A percentile compares a stretch with the other conserved stretches of the same genome.
These are phyloP conservation scores for Calonectria crousiana DNA, from an alignment of 2,329 filamentous ascomycete genomes.

Conservation along the genomic window DNA sequence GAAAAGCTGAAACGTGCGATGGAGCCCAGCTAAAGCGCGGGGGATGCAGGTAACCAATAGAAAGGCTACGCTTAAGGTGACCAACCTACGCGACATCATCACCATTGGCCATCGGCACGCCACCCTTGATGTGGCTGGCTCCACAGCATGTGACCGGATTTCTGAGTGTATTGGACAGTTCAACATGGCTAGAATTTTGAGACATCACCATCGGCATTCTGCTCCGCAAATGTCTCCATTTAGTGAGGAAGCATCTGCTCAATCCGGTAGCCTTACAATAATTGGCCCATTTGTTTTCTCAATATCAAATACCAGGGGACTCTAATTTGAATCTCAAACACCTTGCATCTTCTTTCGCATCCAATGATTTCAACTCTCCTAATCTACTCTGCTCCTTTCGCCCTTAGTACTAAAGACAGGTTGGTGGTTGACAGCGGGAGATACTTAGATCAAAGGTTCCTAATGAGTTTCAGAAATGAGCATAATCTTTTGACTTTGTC, in stretches of 20 bases:
- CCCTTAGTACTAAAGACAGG: background rate
- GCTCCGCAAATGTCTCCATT: background rate
- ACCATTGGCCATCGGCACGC: too few species aligned
- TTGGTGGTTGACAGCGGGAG: background rate
- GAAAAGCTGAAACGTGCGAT: too few species aligned
- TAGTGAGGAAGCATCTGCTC: background rate
- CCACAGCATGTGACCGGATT: too few species aligned
- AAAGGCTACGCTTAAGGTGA: too few species aligned
- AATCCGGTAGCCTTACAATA: background rate
- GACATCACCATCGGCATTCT: background rate
- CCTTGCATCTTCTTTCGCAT: background rate
- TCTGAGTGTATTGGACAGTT: background rate
- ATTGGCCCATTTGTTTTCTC: background rate
- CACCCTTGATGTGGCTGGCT: too few species aligned
- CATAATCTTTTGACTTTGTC: background rate
- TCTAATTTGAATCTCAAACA: too few species aligned
- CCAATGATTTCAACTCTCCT: background rate
- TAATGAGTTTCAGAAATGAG: background rate
- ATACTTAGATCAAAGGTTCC: too few species aligned
- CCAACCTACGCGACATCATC: too few species aligned
- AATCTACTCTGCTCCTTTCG: background rate
- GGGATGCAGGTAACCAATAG: too few species aligned
- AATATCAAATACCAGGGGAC: too few species aligned
- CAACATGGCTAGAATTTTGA: background rate
- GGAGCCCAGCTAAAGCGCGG: too few species aligned